Evolutionary conservation across 2,329 filamentous ascomycete genomes (phyloP).

Genomic region (Colletotrichum liaoningense): DNA sequence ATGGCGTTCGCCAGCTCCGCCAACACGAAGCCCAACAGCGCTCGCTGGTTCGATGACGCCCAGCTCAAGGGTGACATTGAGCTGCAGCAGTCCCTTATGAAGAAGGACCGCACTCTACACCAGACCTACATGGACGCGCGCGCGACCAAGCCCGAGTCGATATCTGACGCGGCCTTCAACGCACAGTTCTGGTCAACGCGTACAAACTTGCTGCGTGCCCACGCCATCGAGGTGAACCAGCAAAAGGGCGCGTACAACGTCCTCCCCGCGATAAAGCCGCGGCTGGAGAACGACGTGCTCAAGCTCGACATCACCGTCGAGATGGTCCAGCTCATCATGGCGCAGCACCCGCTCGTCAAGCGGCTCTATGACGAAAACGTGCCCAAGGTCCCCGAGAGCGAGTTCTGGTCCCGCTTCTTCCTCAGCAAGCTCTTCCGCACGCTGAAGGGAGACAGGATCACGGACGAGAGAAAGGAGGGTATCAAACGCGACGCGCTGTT

Average conservation of each 20-base stretch:
- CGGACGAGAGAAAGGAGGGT: constrained; percentile 75
- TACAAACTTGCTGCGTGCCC: constrained; percentile 85
- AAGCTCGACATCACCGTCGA: constrained; percentile 90
- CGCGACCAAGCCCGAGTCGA: constrained; percentile 83
- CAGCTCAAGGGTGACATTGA: constrained; percentile 82
- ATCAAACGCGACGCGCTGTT: constrained; percentile 73
- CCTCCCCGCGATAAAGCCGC: constrained; percentile 86
- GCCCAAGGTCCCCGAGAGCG: constrained; percentile 79
- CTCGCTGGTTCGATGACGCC: constrained; percentile 83
- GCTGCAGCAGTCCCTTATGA: constrained; percentile 89
- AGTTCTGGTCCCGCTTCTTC: constrained; percentile 97
- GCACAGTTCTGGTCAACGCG: constrained; percentile 95
- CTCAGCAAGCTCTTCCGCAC: constrained; percentile 91
- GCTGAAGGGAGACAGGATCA: constrained; percentile 87
- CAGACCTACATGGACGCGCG: constrained; percentile 90
- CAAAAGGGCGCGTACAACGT: constrained; percentile 94
- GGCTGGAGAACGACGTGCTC: constrained; percentile 77
- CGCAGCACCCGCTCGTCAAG: constrained; percentile 90
- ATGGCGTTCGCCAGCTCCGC: constrained; percentile 84
- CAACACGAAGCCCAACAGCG: constrained; percentile 62
- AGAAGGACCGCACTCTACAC: constrained; percentile 79
- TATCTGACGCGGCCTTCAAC: constrained; percentile 85
- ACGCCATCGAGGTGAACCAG: constrained; percentile 90
- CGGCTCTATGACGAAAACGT: constrained; percentile 94
- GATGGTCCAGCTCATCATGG: constrained; percentile 93